phyloP scores from a whole-genome alignment of 441 rosid species.

The Jatropha multifida region DNA sequence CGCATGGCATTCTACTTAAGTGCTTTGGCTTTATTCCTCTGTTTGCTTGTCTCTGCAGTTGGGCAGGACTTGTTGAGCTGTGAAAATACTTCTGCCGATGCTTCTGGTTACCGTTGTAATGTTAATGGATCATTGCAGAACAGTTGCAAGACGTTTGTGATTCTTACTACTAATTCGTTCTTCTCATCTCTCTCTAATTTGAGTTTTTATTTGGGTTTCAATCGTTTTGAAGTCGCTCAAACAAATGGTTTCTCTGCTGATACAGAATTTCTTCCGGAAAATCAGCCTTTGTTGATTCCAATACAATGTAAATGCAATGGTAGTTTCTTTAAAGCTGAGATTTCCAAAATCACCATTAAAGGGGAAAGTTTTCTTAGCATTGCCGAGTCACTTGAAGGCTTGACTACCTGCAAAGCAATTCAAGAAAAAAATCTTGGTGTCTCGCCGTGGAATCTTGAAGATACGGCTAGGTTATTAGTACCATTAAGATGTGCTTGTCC shows the following conservation, averaged over 20 bases:
- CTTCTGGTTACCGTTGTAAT: constrained; percentile 51
- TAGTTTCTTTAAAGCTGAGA: constrained; percentile 50
- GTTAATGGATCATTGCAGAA: constrained; percentile 29
- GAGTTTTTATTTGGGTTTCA: constrained; percentile 54
- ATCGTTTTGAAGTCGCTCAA: constrained; percentile 38
- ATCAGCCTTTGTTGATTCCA: constrained; percentile 57
- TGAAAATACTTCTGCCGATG: constrained; percentile 42
- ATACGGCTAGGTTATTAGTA: constrained; percentile 41
- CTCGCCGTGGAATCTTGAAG: constrained; percentile 45
- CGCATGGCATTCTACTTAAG: constrained; percentile 43
- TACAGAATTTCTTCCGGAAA: constrained; percentile 44
- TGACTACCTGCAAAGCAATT: constrained; percentile 67
- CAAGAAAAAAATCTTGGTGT: constrained; percentile 49
- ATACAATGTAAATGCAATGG: constrained; percentile 61
- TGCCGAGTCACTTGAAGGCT: constrained; percentile 63
- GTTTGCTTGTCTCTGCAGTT: constrained; percentile 33
- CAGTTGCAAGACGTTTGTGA: constrained; percentile 54
- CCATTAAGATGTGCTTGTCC: constrained; percentile 71
- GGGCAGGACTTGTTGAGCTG: constrained; percentile 54
- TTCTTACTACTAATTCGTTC: constrained; percentile 51
- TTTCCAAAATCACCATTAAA: constrained; percentile 44
- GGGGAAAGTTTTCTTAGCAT: constrained; percentile 66
- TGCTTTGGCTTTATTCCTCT: constrained; percentile 37
- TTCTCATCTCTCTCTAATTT: constrained; percentile 58
- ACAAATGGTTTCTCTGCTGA: constrained; percentile 56